These are phyloP conservation scores for Kregervanrija pseudodelftensis DNA, from an alignment of 805 yeast genomes.

Conservation along the genomic window DNA sequence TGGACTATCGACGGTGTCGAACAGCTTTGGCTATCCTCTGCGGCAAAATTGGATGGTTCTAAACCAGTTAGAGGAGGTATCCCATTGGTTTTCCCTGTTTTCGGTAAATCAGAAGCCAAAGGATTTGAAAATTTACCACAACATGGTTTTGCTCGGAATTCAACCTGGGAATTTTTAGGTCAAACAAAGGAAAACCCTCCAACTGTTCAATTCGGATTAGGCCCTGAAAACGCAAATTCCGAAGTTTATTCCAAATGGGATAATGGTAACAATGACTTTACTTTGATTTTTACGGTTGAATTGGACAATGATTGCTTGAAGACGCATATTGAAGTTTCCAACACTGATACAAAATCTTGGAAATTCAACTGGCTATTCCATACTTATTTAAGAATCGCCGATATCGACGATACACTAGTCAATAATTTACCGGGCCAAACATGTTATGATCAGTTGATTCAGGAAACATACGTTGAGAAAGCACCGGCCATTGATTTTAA, in stretches of 20 bases:
- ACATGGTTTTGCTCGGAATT: conserved; percentile 92
- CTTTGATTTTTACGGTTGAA: conserved; percentile 62
- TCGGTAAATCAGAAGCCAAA: conserved; percentile 60
- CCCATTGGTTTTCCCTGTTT: conserved; percentile 91
- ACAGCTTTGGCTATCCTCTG: conserved; percentile 74
- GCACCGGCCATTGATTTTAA: conserved; percentile 68
- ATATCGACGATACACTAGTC: conserved; percentile 70
- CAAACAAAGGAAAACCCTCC: conserved; percentile 65
- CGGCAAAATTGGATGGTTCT: conserved; percentile 82
- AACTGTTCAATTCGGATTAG: conserved; percentile 83
- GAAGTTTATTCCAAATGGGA: conserved; percentile 56
- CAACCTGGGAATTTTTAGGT: conserved; percentile 91
- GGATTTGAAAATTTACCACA: conserved; percentile 75
- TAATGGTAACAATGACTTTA: conserved; percentile 56
- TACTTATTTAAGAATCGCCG: conserved; percentile 71
- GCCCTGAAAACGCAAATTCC: conserved; percentile 71
- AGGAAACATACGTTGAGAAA: conserved; percentile 55
- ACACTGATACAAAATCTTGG: conserved; percentile 56
- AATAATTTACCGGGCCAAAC: conserved; percentile 68
- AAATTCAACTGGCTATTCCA: conserved; percentile 95
- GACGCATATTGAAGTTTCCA: conserved; percentile 70
- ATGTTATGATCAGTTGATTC: conserved; percentile 71
- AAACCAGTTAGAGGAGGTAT: conserved; percentile 97
- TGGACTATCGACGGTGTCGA: conserved; percentile 73
- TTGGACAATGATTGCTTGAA: conserved; percentile 51